phyloP scores from a whole-genome alignment of 352 stramenopile genomes.

The Aphanomyces astaci region DNA sequence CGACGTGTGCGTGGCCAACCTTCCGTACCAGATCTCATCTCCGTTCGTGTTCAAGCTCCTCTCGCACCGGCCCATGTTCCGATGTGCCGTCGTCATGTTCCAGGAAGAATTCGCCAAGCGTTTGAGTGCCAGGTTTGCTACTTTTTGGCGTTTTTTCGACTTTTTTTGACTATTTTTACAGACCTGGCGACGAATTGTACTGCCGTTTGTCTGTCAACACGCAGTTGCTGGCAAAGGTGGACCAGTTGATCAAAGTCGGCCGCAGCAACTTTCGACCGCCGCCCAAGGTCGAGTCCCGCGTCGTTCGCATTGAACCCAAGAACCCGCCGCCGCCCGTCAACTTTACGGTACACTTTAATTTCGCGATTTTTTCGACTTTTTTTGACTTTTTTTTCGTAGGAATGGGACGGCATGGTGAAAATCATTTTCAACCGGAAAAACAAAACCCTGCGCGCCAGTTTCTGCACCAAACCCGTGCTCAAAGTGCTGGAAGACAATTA shows the following conservation, averaged over 20 bases:
- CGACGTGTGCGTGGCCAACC: constrained; percentile 98
- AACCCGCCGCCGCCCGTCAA: constrained; percentile 98
- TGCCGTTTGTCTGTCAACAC: constrained; percentile 98
- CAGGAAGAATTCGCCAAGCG: constrained; percentile 98
- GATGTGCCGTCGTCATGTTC: constrained; percentile 99
- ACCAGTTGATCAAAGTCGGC: constrained; percentile 97
- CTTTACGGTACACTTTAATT: constrained; percentile 75
- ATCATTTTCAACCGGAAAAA: constrained; percentile 99
- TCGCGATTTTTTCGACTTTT: neutral
- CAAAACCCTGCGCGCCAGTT: constrained; percentile 95
- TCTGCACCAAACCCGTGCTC: constrained; percentile 95
- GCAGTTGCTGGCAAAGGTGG: constrained; percentile 97
- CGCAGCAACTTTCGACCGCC: constrained; percentile 99
- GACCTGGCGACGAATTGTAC: constrained; percentile 95
- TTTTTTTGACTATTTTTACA: constrained; percentile 11
- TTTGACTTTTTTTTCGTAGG: constrained; percentile 30
- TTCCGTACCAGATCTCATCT: constrained; percentile 99
- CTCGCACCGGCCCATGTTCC: constrained; percentile 95
- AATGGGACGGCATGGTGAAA: constrained; percentile 99
- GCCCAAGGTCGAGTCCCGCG: constrained; percentile 94
- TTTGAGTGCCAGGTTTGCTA: constrained; percentile 70
- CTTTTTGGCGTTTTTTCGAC: neutral
- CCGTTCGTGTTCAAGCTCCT: constrained; percentile 99
- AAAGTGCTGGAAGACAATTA: constrained; percentile 95
- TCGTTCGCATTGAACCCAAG: constrained; percentile 95